Conservation (phyloP, 352 stramenopile species). For the Globisporangium sylvaticum region DNA sequence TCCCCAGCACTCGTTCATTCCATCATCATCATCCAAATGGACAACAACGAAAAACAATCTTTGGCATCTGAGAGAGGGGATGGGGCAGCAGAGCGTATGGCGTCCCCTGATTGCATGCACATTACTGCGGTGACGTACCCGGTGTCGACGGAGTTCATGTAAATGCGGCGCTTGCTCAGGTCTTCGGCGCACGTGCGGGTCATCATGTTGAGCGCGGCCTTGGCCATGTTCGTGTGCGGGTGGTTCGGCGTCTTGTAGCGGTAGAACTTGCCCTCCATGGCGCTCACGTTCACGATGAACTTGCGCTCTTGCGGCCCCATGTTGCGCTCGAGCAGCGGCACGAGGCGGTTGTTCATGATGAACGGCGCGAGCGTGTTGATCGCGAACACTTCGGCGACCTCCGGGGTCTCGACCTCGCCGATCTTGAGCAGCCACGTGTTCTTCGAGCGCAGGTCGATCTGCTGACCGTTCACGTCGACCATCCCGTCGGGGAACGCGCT, state of each 20-base stretch:
- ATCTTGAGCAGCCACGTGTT: conserved; percentile 97
- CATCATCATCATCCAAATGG: background rate
- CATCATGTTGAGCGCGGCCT: conserved; percentile 98
- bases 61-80: conserved; percentile 8
- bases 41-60: conserved; percentile 5
- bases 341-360: conserved; percentile 94
- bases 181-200: conserved; percentile 95
- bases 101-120: background rate
- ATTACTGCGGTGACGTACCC: conserved; percentile 44
- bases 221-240: conserved; percentile 98
- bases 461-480: conserved; percentile 95
- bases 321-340: conserved; percentile 83
- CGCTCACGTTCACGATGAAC: conserved; percentile 97
- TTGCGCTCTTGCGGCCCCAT: conserved; percentile 46
- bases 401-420: conserved; percentile 87
- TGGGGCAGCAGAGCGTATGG: background rate
- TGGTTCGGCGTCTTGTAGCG: conserved; percentile 96
- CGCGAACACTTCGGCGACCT: conserved; percentile 86
- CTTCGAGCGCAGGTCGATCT: conserved; percentile 91
- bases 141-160: conserved; percentile 98
- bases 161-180: conserved; percentile 92
- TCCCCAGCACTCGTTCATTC: background rate
- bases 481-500: conserved; percentile 67
- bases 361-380: conserved; percentile 97
- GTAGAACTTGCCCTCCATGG: conserved; percentile 99